These are phyloP conservation scores for Steccherinum ochraceum DNA, from an alignment of 768 basidiomycete genomes.

Conservation along the genomic window DNA sequence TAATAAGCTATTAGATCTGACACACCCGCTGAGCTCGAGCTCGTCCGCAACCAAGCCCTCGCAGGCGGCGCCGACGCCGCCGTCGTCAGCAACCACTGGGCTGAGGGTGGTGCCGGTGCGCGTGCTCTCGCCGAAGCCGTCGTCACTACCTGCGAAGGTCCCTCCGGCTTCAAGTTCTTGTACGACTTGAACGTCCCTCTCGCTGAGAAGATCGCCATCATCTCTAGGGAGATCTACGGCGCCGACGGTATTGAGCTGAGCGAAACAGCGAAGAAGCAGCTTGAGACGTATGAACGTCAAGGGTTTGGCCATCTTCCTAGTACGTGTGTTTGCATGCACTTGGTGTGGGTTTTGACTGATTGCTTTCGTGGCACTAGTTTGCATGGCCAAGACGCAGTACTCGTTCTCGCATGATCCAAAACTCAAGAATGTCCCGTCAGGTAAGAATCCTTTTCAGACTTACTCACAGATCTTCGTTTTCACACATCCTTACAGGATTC, in stretches of 20 bases:
- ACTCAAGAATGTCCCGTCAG: conserved; percentile 83
- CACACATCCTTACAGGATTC: conserved; percentile 73
- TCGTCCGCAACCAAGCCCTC: conserved; percentile 75
- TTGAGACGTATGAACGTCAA: conserved; percentile 89
- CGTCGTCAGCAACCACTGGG: conserved; percentile 97
- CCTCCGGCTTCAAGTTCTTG: conserved; percentile 86
- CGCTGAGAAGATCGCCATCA: conserved; percentile 81
- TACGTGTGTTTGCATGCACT: conserved; percentile 29
- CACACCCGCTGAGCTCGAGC: conserved; percentile 80
- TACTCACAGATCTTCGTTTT: background rate
- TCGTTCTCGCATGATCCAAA: conserved; percentile 94
- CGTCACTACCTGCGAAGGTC: conserved; percentile 74
- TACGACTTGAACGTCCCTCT: conserved; percentile 83
- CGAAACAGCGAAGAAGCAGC: conserved; percentile 75
- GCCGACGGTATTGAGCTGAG: conserved; percentile 88
- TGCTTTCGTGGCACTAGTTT: conserved; percentile 65
- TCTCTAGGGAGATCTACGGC: conserved; percentile 89
- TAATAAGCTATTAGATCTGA: conserved; percentile 54
- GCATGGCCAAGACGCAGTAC: conserved; percentile 97
- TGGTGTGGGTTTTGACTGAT: conserved; percentile 3
- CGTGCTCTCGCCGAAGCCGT: conserved; percentile 89
- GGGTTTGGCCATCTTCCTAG: conserved; percentile 77
- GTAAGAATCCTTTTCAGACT: conserved; percentile 26
- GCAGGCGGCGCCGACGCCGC: conserved; percentile 90
- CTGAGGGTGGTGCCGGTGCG: conserved; percentile 89